Conservation (phyloP, 2,329 filamentous ascomycete species). For the Camptophora hylomeconis region DNA sequence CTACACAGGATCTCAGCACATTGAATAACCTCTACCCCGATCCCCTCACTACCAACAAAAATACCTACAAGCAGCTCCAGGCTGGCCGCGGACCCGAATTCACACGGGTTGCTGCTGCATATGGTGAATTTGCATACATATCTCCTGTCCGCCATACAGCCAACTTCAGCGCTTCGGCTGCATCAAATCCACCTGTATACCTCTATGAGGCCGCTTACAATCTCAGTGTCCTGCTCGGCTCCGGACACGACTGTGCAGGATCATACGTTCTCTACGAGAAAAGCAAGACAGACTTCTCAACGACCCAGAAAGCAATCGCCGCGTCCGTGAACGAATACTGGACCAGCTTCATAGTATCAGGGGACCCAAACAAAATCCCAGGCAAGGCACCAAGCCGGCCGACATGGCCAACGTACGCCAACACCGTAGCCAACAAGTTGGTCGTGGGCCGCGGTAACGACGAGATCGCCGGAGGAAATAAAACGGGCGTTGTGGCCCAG, state of each 20-base stretch:
- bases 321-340: slow-evolving; percentile 34
- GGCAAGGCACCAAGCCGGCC: no score
- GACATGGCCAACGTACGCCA: no score
- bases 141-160: slow-evolving; percentile 36
- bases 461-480: no score
- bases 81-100: slow-evolving; percentile 33
- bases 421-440: no score
- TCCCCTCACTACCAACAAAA: slow-evolving; percentile 30
- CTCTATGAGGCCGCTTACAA: slow-evolving; percentile 43
- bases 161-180: slow-evolving; percentile 9
- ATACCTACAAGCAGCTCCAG: slow-evolving; percentile 38
- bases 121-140: slow-evolving; percentile 38
- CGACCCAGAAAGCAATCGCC: slow-evolving; percentile 30
- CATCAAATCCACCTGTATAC: slow-evolving; percentile 28
- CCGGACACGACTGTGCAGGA: slow-evolving; percentile 35
- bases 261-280: slow-evolving; percentile 38
- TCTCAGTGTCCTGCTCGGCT: slow-evolving; percentile 30
- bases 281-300: slow-evolving; percentile 26
- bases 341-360: slow-evolving; percentile 35
- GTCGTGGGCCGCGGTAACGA: no score
- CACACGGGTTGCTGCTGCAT: slow-evolving; percentile 37
- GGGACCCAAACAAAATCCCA: slow-evolving; percentile 36
- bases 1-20: slow-evolving; percentile 30
- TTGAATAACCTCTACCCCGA: slow-evolving; percentile 53
- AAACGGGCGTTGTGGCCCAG: no score